Evolutionary conservation across 495 filamentous ascomycete genomes (phyloP).

Genomic region (Neurospora intermedia): DNA sequence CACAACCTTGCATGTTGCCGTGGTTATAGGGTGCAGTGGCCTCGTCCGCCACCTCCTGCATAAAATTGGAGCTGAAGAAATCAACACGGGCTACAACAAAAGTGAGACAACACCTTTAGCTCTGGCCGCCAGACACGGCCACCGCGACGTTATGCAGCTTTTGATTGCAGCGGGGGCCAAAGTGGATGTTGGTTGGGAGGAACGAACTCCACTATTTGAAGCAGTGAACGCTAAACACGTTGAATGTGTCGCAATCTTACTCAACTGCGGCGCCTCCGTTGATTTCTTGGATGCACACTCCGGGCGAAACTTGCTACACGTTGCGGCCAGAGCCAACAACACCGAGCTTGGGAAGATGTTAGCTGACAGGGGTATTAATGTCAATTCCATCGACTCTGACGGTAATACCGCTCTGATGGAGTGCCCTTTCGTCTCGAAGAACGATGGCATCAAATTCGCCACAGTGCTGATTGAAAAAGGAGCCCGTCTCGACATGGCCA

Average conservation of each 20-base stretch:
- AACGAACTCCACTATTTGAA: background rate
- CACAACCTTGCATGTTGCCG: background rate
- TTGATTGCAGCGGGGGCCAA: background rate
- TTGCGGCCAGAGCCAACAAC: background rate
- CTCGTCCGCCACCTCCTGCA: background rate
- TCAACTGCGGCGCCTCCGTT: background rate
- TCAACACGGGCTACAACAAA: accelerated
- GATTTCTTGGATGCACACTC: accelerated
- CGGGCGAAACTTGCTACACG: background rate
- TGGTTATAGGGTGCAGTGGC: background rate
- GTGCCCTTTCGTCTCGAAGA: background rate
- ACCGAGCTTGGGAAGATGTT: background rate
- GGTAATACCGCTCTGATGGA: background rate
- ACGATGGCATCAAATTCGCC: background rate
- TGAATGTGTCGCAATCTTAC: background rate
- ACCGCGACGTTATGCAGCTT: accelerated
- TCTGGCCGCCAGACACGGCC: background rate
- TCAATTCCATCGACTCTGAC: background rate
- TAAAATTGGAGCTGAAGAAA: background rate
- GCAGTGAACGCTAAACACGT: accelerated
- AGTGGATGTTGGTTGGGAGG: background rate
- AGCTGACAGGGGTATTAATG: background rate
- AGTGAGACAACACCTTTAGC: background rate
- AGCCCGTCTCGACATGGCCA: background rate
- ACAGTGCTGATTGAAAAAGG: background rate